Percentiles rank a stretch among this genome's conserved stretches.
Conservation (phyloP, 495 filamentous ascomycete genomes). For the Ramalina intermedia region DNA sequence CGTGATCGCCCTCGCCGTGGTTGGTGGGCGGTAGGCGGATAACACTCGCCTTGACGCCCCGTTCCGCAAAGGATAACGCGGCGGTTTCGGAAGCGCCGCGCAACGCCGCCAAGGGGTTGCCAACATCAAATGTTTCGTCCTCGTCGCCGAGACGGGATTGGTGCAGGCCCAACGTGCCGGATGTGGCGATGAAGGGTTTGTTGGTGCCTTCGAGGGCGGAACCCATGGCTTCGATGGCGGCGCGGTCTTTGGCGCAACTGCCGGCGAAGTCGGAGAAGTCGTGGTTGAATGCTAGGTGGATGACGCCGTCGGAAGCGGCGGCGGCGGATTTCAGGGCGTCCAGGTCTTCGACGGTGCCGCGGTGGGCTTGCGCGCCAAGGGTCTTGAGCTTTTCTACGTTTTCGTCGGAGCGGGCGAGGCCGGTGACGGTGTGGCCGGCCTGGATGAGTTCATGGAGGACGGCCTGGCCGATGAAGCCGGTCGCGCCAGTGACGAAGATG, state of each 20-base stretch:
- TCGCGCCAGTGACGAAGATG: constrained; percentile 35
- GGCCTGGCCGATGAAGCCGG: constrained; percentile 31
- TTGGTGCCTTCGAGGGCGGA: constrained; percentile 20
- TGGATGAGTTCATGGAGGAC: constrained; percentile 27
- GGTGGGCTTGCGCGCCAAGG: constrained; percentile 21
- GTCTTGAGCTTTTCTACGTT: constrained; percentile 17
- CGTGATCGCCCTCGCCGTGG: constrained; percentile 26
- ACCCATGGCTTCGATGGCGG: constrained; percentile 26
- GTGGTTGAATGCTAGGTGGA: constrained; percentile 33
- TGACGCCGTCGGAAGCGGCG: constrained; percentile 24
- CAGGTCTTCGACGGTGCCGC: constrained; percentile 25
- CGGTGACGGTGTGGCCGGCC: constrained; percentile 27
- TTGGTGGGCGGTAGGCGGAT: constrained; percentile 29
- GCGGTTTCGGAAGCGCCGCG: constrained; percentile 15
- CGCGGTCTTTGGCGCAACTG: constrained; percentile 19
- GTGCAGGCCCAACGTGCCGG: constrained; percentile 24
- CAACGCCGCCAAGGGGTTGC: neutral
- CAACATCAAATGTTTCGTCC: constrained; percentile 15
- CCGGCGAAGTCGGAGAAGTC: constrained; percentile 26
- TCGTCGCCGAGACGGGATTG: constrained; percentile 23
- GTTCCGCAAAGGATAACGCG: constrained; percentile 15
- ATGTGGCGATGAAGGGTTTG: constrained; percentile 28
- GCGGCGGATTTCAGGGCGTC: constrained; percentile 24
- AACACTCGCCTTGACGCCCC: constrained; percentile 22
- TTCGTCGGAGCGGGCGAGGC: constrained; percentile 26